Base-by-base conservation (phyloP, 345 rosid species). In the Citrus australasica region DNA sequence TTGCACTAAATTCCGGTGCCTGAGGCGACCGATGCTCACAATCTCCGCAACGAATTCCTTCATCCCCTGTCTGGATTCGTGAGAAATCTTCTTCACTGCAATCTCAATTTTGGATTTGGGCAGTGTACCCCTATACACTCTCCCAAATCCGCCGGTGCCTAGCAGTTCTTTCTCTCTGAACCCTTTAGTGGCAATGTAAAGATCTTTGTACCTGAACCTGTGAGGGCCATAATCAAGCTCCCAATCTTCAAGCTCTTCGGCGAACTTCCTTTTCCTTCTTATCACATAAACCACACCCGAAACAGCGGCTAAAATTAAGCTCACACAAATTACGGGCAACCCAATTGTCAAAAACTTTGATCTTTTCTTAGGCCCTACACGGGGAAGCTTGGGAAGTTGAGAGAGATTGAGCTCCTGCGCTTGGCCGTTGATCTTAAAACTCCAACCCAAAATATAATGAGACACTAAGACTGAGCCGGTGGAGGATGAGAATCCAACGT, bases 171-270 rank as follows among this genome's bases (percentile, higher is more conserved):
- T 77, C 24, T 91, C 90, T 65, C 65, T 86, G 37, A 94, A 94
- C 4, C 95, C 97, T 79, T 84, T 90, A 0, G 97, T 88, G 7
- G 97, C 93, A 6, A 70, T 48, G 14, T 89, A 90, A 21, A 94
- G 83, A 75, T 94, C 92, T 69, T 87, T 90, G 89, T 76, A 92
- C 42, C 84, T 80, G 61, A 86, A 94, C 69, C 97, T 80, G 13
- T 89, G 94, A 21, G 94, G 87, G 2, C 94, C 89, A 55, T 85
- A 87, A 17, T 87, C 91, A 6, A 76, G 81, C 71, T 94, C 98
- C 98, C 98, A 91, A 30, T 90, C 94, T 27, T 92, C 97, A 5
- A 89, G 83, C 74, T 74, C 89, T 56, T 94, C 98, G 0, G 93
- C 89, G 35, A 85, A 92, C 67, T 89, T 94, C 48, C 53, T 88